Conservation (phyloP, 768 basidiomycete genomes). For the Naganishia antarctica region DNA sequence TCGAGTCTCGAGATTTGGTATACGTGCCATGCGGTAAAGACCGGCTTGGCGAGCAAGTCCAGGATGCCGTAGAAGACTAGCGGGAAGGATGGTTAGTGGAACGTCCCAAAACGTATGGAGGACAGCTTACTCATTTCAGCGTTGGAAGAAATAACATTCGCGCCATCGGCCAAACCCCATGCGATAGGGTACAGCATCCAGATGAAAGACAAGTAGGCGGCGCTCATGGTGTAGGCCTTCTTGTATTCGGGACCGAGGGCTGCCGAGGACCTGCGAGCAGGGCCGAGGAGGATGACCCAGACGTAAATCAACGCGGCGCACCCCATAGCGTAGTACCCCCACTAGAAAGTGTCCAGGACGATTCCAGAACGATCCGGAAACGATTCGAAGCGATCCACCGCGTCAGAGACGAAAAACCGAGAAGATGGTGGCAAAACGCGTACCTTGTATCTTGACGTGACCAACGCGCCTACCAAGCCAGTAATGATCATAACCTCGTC, state of each 20-base stretch:
- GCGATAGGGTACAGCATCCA: slow-evolving; percentile 59
- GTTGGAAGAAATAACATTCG: slow-evolving; percentile 55
- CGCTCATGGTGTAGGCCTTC: slow-evolving; percentile 48
- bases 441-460: slow-evolving; percentile 55
- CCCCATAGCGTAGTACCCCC: slow-evolving; percentile 55
- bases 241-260: slow-evolving; percentile 41
- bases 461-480: slow-evolving; percentile 56
- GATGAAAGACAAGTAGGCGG: slow-evolving; percentile 55
- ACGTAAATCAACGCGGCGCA: slow-evolving; percentile 55
- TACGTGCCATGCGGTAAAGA: slow-evolving; percentile 48
- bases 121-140: slow-evolving; percentile 52
- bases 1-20: slow-evolving; percentile 44
- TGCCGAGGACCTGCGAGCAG: slow-evolving; percentile 39
- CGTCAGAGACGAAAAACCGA: background rate
- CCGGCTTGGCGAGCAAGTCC: slow-evolving; percentile 50
- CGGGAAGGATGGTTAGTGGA: background rate
- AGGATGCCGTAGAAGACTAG: slow-evolving; percentile 55
- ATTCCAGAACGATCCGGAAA: background rate
- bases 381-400: background rate
- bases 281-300: slow-evolving; percentile 50
- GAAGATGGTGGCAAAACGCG: slow-evolving; percentile 28
- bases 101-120: slow-evolving; percentile 35
- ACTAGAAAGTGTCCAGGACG: slow-evolving; percentile 15
- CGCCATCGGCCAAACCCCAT: slow-evolving; percentile 59
- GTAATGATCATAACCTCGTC: slow-evolving; percentile 54